Evolutionary conservation across 23 red algal genomes (phyloP).

Genomic region (Gracilaria domingensis): DNA sequence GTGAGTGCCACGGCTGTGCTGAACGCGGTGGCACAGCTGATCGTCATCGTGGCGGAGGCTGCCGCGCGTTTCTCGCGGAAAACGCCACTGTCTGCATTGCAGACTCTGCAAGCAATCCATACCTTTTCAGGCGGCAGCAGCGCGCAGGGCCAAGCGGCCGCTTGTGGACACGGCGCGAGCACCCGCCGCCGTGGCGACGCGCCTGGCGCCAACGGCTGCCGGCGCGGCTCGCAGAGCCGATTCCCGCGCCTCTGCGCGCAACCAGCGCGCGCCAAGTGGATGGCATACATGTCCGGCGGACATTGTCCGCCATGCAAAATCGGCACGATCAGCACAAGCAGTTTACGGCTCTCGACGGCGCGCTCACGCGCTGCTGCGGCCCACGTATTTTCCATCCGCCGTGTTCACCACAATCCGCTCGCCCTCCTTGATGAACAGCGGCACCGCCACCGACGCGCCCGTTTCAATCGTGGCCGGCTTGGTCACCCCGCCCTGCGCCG

Average conservation of each 20-base stretch:
- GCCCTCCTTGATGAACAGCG: conserved; percentile 89
- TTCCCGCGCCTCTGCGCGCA: neutral
- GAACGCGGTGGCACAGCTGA: neutral
- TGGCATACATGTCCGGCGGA: no score
- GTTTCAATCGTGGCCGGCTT: conserved; percentile 95
- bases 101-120: no score
- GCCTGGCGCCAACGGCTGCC: neutral
- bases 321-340: no score
- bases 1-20: neutral
- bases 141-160: no score
- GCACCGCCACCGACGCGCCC: conserved; percentile 90
- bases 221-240: neutral
- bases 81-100: no score
- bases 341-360: neutral
- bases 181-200: neutral
- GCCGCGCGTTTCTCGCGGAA: neutral
- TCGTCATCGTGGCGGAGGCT: neutral
- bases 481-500: conserved; percentile 79
- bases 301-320: neutral
- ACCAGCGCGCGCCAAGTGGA: conserved; percentile 15
- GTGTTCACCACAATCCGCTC: conserved; percentile 93
- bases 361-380: conserved; percentile 65
- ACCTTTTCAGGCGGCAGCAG: no score
- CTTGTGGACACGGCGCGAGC: neutral
- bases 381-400: conserved; percentile 63